These are phyloP conservation scores for Verticillium alfalfae DNA, from an alignment of 2,329 filamentous ascomycete species.

Conservation along the genomic window DNA sequence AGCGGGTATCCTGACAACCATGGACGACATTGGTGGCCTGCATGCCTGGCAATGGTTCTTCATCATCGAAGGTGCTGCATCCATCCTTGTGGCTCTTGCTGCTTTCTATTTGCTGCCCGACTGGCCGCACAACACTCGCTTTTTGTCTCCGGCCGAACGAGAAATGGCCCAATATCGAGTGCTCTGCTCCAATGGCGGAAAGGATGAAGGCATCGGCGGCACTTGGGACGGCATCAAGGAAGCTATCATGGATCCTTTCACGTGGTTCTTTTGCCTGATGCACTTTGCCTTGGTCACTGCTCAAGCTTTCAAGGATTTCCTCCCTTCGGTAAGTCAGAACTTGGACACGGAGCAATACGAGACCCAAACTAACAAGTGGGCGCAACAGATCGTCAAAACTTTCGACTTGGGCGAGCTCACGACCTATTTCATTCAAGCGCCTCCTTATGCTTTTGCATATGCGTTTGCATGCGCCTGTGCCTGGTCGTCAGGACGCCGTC, in stretches of 20 bases:
- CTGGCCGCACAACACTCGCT: conserved; percentile 28
- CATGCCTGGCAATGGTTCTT: conserved; percentile 41
- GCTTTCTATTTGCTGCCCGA: conserved; percentile 31
- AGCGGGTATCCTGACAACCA: conserved; percentile 35
- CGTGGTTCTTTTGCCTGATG: conserved; percentile 31
- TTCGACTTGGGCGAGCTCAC: conserved; percentile 18
- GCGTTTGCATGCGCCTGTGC: conserved; percentile 25
- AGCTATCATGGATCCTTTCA: conserved; percentile 27
- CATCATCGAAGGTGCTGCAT: conserved; percentile 31
- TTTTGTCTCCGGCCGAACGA: conserved; percentile 32
- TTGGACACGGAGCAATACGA: background rate
- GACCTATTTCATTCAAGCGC: conserved; percentile 32
- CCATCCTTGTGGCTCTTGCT: conserved; percentile 23
- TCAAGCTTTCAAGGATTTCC: conserved; percentile 32
- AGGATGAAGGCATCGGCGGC: conserved; percentile 24
- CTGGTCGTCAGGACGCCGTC: conserved; percentile 25
- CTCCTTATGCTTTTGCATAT: conserved; percentile 33
- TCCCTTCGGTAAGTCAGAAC: conserved; percentile 24
- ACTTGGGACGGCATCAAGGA: conserved; percentile 27
- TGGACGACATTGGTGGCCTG: conserved; percentile 30
- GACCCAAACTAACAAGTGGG: background rate
- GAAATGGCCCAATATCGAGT: conserved; percentile 29
- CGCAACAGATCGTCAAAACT: conserved; percentile 17
- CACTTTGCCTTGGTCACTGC: conserved; percentile 39
- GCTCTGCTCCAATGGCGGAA: conserved; percentile 26